Conservation (phyloP, 2,329 filamentous ascomycete genomes). For the Sclerotinia borealis region DNA sequence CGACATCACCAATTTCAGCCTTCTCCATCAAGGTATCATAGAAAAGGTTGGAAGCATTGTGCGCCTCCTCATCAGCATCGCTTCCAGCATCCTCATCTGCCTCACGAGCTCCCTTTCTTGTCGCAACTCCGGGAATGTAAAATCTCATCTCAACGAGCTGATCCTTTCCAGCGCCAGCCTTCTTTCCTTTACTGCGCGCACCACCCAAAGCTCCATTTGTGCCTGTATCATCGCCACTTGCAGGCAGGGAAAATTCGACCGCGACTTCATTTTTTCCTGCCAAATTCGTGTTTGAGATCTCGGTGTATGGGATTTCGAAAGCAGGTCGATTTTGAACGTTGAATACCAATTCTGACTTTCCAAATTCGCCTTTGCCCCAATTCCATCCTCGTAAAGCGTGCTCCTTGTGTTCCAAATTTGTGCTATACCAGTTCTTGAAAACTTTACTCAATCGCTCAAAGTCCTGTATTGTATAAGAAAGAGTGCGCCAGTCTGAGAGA, state of each 20-base stretch:
- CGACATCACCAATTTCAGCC: constrained; percentile 97
- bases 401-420: constrained; percentile 85
- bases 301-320: constrained; percentile 94
- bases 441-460: constrained; percentile 84
- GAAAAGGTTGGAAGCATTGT: constrained; percentile 94
- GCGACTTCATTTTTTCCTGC: constrained; percentile 97
- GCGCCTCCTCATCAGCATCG: constrained; percentile 64
- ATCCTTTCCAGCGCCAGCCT: constrained; percentile 81
- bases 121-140: constrained; percentile 89
- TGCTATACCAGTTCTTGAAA: constrained; percentile 98
- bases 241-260: constrained; percentile 80
- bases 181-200: constrained; percentile 72
- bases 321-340: constrained; percentile 95
- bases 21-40: constrained; percentile 98
- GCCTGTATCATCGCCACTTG: constrained; percentile 64
- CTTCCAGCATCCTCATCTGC: constrained; percentile 70
- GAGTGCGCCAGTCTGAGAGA: constrained; percentile 2
- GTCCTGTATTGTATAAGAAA: constrained; percentile 48
- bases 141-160: constrained; percentile 98
- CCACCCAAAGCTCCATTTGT: constrained; percentile 70
- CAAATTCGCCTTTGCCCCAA: constrained; percentile 97
- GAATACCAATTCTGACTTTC: constrained; percentile 90
- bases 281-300: constrained; percentile 96
- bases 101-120: constrained; percentile 57
- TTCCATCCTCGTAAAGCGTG: constrained; percentile 97